Conservation (phyloP, 164 flowering plant genomes). For the Sextonia rubra region DNA sequence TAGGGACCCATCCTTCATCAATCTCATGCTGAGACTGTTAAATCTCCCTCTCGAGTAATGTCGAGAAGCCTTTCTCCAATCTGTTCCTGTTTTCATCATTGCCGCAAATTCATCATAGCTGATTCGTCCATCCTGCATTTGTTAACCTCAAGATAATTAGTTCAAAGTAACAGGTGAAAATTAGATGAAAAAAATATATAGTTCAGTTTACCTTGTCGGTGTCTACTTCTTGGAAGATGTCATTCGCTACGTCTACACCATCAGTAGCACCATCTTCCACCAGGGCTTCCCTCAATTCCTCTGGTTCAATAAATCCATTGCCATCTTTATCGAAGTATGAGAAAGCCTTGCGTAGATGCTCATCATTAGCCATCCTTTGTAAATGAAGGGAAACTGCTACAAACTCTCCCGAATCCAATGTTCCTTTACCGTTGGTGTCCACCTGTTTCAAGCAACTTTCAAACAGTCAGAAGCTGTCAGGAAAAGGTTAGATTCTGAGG, state of each 20-base stretch:
- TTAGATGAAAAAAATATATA: background rate
- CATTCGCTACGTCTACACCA: slow-evolving; percentile 62
- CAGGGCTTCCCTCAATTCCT: slow-evolving; percentile 69
- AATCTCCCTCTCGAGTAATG: slow-evolving; percentile 94
- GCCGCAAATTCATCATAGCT: slow-evolving; percentile 90
- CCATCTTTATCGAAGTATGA: slow-evolving; percentile 77
- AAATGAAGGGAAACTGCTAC: slow-evolving; percentile 41
- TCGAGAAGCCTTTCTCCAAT: slow-evolving; percentile 97
- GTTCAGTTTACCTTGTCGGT: slow-evolving; percentile 67
- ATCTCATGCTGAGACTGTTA: slow-evolving; percentile 75
- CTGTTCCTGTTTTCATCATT: slow-evolving; percentile 98
- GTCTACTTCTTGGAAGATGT: slow-evolving; percentile 89
- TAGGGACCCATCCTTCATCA: slow-evolving; percentile 92
- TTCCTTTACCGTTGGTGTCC: slow-evolving; percentile 67
- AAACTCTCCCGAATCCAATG: slow-evolving; percentile 80
- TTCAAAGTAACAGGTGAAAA: background rate
- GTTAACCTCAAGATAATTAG: background rate
- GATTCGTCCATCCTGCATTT: slow-evolving; percentile 73
- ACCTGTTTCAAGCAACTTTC: slow-evolving; percentile 42
- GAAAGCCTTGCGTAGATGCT: slow-evolving; percentile 82
- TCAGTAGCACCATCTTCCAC: slow-evolving; percentile 73
- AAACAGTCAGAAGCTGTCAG: background rate
- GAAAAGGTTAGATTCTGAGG: background rate
- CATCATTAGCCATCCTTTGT: slow-evolving; percentile 82
- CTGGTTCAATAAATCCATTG: slow-evolving; percentile 72